These are phyloP conservation scores for Microdochium trichocladiopsis DNA, from an alignment of 2,329 filamentous ascomycete species.

Conservation along the genomic window DNA sequence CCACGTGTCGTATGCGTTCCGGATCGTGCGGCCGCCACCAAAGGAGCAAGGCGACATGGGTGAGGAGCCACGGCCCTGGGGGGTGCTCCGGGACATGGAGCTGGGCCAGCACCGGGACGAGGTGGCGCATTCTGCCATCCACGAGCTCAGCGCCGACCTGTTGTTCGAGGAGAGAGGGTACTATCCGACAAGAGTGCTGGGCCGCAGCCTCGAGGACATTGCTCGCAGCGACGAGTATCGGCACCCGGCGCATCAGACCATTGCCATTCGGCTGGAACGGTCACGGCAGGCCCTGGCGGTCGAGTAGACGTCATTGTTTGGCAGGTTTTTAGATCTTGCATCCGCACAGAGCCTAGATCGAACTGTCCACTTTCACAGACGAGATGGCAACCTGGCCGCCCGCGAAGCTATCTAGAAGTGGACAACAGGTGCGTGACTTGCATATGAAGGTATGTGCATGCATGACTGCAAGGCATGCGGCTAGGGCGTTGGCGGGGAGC, in stretches of 20 bases:
- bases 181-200: conserved; percentile 2
- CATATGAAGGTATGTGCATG: no score
- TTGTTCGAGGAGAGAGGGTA: conserved; percentile 3
- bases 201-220: not conserved
- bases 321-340: no score
- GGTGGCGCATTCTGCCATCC: not conserved
- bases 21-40: not conserved
- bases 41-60: not conserved
- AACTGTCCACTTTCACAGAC: no score
- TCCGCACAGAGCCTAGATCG: no score
- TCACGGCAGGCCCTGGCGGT: not conserved
- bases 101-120: not conserved
- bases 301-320: not conserved
- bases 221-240: conserved; percentile 1
- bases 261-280: not conserved
- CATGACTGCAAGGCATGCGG: no score
- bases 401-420: no score
- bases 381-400: no score
- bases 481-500: no score
- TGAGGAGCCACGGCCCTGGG: not conserved
- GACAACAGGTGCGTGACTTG: no score
- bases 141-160: not conserved
- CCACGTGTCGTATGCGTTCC: conserved; percentile 1
- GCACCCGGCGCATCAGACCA: not conserved
- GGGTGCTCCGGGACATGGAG: not conserved